Evolutionary conservation across 805 yeast species (phyloP), one percentile per base, ranked within the genome.

Genomic region (Yarrowia sp.): DNA sequence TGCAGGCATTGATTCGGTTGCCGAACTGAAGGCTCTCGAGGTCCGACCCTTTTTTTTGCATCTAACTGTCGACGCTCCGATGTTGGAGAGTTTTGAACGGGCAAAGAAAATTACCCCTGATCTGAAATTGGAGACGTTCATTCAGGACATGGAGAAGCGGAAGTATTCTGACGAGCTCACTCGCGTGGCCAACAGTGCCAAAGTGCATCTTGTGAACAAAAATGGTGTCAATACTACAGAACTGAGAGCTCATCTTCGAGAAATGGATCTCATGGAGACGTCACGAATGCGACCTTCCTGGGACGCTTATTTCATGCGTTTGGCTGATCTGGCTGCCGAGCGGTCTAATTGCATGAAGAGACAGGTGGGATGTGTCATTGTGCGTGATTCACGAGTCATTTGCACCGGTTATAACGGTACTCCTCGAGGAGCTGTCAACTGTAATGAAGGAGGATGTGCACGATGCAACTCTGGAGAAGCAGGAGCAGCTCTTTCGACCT

Each of bases 401-500:
- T 95, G 98, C 2, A 95, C 99, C 0, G 99, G 99, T 0, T 95
- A 95, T 78, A 95, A 95, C 75, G 99, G 99, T 1, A 95, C 99
- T 0, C 98, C 99, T 11, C 83, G 97, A 50, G 91, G 92, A 70
- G 79, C 92, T 74, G 81, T 82, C 35, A 95, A 95, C 74, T 95
- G 99, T 79, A 93, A 91, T 75, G 94, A 92, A 73, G 99, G 99
- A 26, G 99, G 99, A 0, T 95, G 99, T 78, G 79, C 86, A 5
- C 81, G 99, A 48, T 95, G 99, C 77, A 95, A 95, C 74, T 79
- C 84, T 35, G 93, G 89, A 8, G 82, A 82, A 66, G 78, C 84
- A 2, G 97, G 97, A 2, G 82, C 85, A 2, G 86, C 84, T 1
- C 80, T 94, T 46, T 84, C 89, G 3, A 92, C 98, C 0, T 95